Evolutionary conservation across 176 grass and related monocot genomes (phyloP).

Genomic region (Oryza officinalis): DNA sequence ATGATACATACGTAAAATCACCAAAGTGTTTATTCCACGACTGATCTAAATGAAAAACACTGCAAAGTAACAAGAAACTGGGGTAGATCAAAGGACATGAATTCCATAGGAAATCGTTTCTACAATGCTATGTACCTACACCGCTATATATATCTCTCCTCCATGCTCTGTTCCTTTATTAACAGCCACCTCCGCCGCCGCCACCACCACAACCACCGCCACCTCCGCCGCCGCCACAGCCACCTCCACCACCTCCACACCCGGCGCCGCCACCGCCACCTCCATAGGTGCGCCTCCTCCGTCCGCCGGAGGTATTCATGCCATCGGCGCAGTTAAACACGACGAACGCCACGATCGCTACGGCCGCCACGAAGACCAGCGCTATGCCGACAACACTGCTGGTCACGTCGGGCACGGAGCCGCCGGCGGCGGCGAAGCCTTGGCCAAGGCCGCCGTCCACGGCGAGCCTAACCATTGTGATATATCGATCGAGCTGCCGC

Average conservation of each 20-base stretch:
- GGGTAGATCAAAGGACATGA: no score
- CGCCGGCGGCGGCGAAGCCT: not conserved
- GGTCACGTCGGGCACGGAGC: not conserved
- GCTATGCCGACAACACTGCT: not conserved
- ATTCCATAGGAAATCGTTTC: no score
- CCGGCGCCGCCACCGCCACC: not conserved
- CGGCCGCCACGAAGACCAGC: not conserved
- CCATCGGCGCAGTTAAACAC: conserved; percentile 14
- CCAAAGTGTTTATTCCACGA: no score
- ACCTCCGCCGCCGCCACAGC: no score
- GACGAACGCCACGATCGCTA: conserved; percentile 10
- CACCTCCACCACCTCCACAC: not conserved
- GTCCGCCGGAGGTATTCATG: not conserved
- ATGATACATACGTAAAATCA: no score
- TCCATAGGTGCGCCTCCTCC: not conserved
- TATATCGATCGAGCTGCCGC: no score
- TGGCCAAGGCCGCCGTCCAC: not conserved
- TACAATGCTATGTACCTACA: no score
- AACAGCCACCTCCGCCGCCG: not conserved
- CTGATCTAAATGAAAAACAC: not conserved
- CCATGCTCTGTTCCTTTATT: not conserved
- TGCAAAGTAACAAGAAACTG: no score
- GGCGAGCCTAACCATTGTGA: not conserved
- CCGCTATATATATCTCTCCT: no score
- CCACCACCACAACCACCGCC: no score